Evolutionary conservation across 129 eudicot species (phyloP).

Genomic region (Sambucus nigra): DNA sequence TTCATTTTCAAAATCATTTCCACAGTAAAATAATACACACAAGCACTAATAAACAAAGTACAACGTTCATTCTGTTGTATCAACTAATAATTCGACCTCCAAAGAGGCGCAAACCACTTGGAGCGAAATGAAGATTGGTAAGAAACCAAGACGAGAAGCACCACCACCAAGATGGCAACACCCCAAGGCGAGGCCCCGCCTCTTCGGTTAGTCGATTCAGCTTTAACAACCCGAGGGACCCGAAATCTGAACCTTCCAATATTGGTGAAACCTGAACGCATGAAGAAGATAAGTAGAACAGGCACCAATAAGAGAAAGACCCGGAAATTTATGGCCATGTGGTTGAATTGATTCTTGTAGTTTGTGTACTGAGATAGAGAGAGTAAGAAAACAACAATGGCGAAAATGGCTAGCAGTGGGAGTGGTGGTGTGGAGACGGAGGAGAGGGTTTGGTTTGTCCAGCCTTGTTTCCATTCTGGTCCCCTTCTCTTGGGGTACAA

Average conservation of each 20-base stretch:
- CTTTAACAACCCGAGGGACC: conserved; percentile 22
- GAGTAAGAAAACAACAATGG: conserved; percentile 48
- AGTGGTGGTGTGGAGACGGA: conserved; percentile 48
- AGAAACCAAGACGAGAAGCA: no score
- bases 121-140: no score
- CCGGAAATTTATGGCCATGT: conserved; percentile 26
- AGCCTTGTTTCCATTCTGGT: conserved; percentile 46
- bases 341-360: no score
- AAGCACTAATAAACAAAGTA: no score
- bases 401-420: conserved; percentile 41
- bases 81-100: no score
- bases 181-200: conserved; percentile 36
- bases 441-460: conserved; percentile 27
- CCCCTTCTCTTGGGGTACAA: conserved; percentile 26
- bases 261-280: conserved; percentile 42
- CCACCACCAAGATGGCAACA: conserved; percentile 25
- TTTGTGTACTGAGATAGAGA: conserved; percentile 47
- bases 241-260: conserved; percentile 14
- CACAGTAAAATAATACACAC: no score
- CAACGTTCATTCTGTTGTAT: no score
- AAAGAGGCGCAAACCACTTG: no score
- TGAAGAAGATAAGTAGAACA: conserved; percentile 28
- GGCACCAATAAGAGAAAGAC: no score
- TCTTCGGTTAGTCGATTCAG: conserved; percentile 4
- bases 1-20: no score